A percentile compares a stretch with the other conserved stretches of the same genome.
phyloP scores from a whole-genome alignment of 768 basidiomycete species.

The Hirschioporus abietinus region DNA sequence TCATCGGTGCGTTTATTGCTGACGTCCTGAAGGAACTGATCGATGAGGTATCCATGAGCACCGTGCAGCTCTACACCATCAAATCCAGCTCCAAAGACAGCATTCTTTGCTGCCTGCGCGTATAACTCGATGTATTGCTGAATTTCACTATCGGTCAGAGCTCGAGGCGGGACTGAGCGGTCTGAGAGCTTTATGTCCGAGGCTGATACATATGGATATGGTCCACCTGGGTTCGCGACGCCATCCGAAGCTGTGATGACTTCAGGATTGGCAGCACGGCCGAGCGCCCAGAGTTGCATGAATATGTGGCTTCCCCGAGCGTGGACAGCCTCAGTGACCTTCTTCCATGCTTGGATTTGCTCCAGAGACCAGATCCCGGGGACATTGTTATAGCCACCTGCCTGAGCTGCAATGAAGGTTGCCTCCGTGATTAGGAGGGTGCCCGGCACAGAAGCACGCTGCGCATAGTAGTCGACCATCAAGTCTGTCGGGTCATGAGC shows the following conservation, averaged over 20 bases:
- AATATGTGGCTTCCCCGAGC: constrained; percentile 42
- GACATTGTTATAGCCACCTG: constrained; percentile 42
- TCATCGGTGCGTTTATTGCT: constrained; percentile 36
- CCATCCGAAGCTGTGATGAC: constrained; percentile 12
- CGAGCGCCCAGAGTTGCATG: constrained; percentile 41
- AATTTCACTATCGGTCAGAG: constrained; percentile 44
- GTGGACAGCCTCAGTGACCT: constrained; percentile 52
- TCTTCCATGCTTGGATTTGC: constrained; percentile 50
- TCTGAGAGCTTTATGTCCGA: constrained; percentile 18
- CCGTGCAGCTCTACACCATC: constrained; percentile 53
- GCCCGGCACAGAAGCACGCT: constrained; percentile 41
- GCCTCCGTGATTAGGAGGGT: constrained; percentile 56
- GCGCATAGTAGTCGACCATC: constrained; percentile 41
- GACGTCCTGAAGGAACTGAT: constrained; percentile 32
- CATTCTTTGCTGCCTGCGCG: constrained; percentile 49
- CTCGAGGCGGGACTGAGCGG: constrained; percentile 26
- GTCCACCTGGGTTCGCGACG: constrained; percentile 11
- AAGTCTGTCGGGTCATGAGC: constrained; percentile 31
- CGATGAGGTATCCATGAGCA: constrained; percentile 22
- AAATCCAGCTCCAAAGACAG: constrained; percentile 54
- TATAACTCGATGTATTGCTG: constrained; percentile 44
- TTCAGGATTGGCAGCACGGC: constrained; percentile 20
- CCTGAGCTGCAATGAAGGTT: constrained; percentile 43
- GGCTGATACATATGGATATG: constrained; percentile 19
- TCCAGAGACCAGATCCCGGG: constrained; percentile 62